A percentile compares a stretch with the other conserved stretches of the same genome.
Conservation (phyloP, 2,329 filamentous ascomycete species). For the Calonectria fujianensis region DNA sequence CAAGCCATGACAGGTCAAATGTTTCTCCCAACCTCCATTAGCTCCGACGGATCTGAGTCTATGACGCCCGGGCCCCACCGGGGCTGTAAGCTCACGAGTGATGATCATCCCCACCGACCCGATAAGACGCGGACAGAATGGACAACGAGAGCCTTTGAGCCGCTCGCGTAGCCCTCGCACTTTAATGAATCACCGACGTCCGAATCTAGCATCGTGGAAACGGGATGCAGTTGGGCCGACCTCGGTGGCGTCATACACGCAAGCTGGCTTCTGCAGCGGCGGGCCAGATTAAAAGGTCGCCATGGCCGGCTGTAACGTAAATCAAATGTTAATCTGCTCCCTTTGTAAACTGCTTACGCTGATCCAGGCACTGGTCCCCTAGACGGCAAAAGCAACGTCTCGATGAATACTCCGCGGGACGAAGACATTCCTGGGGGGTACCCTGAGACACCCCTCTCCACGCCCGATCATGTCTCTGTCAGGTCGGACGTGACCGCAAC, state of each 20-base stretch:
- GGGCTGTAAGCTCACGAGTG: background rate
- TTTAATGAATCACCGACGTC: background rate
- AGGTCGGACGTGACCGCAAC: slow-evolving; percentile 14
- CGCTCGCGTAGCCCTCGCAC: slow-evolving; percentile 5
- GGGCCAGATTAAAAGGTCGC: background rate
- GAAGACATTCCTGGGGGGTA: slow-evolving; percentile 54
- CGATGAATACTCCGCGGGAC: slow-evolving; percentile 51
- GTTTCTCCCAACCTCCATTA: background rate
- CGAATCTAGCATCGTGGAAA: background rate
- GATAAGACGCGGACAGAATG: slow-evolving; percentile 1
- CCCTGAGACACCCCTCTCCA: slow-evolving; percentile 50
- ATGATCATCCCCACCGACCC: background rate
- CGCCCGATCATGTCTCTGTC: slow-evolving; percentile 38
- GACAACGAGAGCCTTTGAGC: too few species aligned
- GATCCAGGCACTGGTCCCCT: background rate
- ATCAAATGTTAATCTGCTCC: background rate
- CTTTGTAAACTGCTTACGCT: too few species aligned
- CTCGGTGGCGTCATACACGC: slow-evolving; percentile 15
- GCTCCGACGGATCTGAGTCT: slow-evolving; percentile 5
- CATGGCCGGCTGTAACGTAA: background rate
- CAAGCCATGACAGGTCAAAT: background rate
- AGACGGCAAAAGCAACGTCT: background rate
- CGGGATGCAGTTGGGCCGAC: background rate
- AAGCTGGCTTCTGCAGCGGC: background rate
- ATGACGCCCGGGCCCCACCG: slow-evolving; percentile 8